Evolutionary conservation across 2,329 filamentous ascomycete genomes (phyloP).

Genomic region (Pyrenophora seminiperda): DNA sequence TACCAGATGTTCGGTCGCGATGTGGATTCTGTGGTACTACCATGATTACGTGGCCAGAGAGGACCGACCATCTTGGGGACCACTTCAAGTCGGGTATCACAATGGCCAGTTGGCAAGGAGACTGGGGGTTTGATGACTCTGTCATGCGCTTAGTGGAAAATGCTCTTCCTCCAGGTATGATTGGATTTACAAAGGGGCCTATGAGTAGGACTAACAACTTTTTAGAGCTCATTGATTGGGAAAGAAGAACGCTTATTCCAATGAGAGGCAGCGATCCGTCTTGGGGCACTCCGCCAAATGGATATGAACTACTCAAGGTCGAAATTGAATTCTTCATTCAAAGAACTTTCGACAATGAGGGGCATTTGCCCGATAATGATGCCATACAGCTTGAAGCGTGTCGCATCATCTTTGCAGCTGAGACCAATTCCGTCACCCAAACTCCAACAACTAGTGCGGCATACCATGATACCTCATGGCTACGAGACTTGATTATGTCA

Average conservation of each 20-base stretch:
- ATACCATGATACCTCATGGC: constrained; percentile 23
- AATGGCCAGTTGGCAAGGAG: constrained; percentile 36
- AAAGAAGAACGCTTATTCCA: constrained; percentile 27
- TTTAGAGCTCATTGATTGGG: constrained; percentile 29
- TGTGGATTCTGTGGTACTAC: constrained; percentile 33
- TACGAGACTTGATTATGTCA: constrained; percentile 34
- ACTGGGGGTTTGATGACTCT: constrained; percentile 31
- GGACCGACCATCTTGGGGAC: constrained; percentile 32
- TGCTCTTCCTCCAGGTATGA: constrained; percentile 31
- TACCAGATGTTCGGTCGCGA: constrained; percentile 25
- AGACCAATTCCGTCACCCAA: constrained; percentile 12
- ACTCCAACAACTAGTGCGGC: neutral
- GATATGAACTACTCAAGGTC: constrained; percentile 32
- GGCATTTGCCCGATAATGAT: constrained; percentile 27
- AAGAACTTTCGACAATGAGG: constrained; percentile 25
- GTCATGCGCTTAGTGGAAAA: constrained; percentile 22
- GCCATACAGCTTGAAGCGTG: constrained; percentile 35
- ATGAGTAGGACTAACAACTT: neutral
- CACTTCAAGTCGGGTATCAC: constrained; percentile 34
- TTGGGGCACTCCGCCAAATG: constrained; percentile 31
- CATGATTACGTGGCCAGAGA: constrained; percentile 30
- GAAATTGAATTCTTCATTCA: constrained; percentile 33
- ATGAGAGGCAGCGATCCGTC: constrained; percentile 30
- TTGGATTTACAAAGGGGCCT: rapidly evolving
- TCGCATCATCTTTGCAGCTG: constrained; percentile 35